Base-by-base conservation (phyloP, 352 stramenopile species). In the Thalassiosira hispida region DNA sequence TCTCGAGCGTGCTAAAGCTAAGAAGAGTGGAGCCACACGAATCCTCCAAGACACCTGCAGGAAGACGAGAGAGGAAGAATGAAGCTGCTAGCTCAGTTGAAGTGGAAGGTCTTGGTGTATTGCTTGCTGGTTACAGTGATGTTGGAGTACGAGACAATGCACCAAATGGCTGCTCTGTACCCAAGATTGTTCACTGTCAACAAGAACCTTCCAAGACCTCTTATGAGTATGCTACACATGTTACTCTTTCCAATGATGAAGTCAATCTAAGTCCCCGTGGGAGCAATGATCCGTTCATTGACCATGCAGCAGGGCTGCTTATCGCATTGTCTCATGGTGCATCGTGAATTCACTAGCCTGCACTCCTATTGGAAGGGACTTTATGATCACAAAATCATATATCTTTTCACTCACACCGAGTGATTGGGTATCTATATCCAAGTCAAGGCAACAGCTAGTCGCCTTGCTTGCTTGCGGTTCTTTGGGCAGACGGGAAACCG, bases 1-100 rank as follows among this genome's bases (percentile, higher is more conserved):
- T 93, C 40, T 89, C 83, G 9, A 84, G 69, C 55, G 84, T 93
- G 46, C 74, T 93, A 0, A 83, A 67, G 49, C 71, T 93, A 14
- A 86, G 79, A 56, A 65, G 88, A 57, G 86, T 93, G 1, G 86
- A 93, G 72, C 79, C 84, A 3, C 79, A 73, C 57, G 85, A 91
- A 57, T 33, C 56, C 23, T 72, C 75, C 9, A 90, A 91, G 60
- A 93, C 88, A 4, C 79, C 79, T 2, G 83, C 91, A 76, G 84
- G 82, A 46, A 74, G 88, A 35, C 69, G 88, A 44, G 77, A 83
- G 6, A 77, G 84, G 2, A 93, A 92, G 73, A 84, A 89, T 67
- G 49, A 84, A 47, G 88, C 86, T 16, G 76, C 85, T 14, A 59
- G 63, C 35, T 91, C 86, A 20, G 76, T 93, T 14, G 87, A 91